A percentile compares a stretch with the other conserved stretches of the same genome.
Evolutionary conservation across 306 rosid species (phyloP).

Genomic region (Quercus agrifolia): DNA sequence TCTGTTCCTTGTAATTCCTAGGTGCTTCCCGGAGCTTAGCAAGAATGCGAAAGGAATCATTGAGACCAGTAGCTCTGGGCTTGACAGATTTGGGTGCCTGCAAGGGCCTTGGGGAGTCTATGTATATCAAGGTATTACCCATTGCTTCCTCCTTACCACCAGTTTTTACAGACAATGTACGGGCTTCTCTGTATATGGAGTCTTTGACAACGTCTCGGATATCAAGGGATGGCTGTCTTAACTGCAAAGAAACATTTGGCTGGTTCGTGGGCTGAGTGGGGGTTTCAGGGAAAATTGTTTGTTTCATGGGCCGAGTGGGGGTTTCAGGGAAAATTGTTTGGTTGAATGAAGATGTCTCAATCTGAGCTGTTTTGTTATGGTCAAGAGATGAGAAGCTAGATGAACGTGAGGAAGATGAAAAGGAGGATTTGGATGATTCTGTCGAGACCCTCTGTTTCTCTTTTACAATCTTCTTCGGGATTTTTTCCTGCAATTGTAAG

Average conservation of each 20-base stretch:
- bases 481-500: constrained; percentile 47
- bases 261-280: constrained; percentile 32
- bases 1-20: constrained; percentile 38
- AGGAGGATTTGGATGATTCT: constrained; percentile 63
- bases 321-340: constrained; percentile 26
- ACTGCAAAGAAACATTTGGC: constrained; percentile 9
- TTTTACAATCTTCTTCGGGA: constrained; percentile 29
- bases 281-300: constrained; percentile 17
- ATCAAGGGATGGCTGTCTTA: constrained; percentile 31
- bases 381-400: constrained; percentile 81
- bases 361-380: constrained; percentile 42
- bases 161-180: constrained; percentile 51
- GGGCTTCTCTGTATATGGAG: constrained; percentile 53
- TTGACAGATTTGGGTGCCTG: constrained; percentile 31
- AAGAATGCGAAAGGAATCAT: constrained; percentile 42
- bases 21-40: constrained; percentile 43
- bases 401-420: constrained; percentile 72
- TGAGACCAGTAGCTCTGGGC: constrained; percentile 25
- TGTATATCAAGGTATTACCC: constrained; percentile 44
- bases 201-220: constrained; percentile 45
- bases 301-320: constrained; percentile 20
- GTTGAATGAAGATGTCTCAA: constrained; percentile 35
- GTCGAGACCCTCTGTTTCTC: constrained; percentile 58
- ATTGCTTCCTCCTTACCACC: constrained; percentile 39
- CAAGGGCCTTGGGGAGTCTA: constrained; percentile 83